Evolutionary conservation across 1,284 basidiomycete species (phyloP), one percentile per base, ranked within the genome.

Genomic region (Apiotrichum mycotoxinovorans): DNA sequence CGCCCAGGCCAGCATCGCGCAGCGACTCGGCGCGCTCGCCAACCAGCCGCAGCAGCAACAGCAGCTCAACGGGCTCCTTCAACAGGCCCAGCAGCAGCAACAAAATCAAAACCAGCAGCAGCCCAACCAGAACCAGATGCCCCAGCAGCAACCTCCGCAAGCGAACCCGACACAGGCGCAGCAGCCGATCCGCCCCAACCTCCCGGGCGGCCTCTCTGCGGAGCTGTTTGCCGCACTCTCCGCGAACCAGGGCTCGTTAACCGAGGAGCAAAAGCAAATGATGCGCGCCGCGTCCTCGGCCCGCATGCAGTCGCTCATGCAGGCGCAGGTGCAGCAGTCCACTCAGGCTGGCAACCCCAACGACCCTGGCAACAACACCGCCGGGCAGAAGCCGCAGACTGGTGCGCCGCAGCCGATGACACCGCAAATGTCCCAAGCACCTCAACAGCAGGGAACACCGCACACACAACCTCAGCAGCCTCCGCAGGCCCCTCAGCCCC

Each of bases 161-260:
- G 11, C 40, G 22, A 33, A 38, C 27, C 30, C 15, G 27, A 37
- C 46, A 40, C 48, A 50, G 26, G 42, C 38, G 35, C 40, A 43
- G 23, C 48, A 51, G 26, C 49, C 18, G 12, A 44, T 42, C 41
- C 50, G 50, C 14, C 51, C 51, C 52, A 54, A 48, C 33, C 35
- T 42, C 11, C 37, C 49, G 11, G 20, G 40, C 3, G 54, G 57
- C 3, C 38, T 57, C 11, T 54, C 60, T 3, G 44, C 44, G 27
- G 61, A 63, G 23, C 57, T 63, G 34, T 50, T 60, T 26, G 51
- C 54, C 33, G 56, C 58, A 1, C 45, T 63, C 8, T 46, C 55
- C 18, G 33, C 54, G 3, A 63, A 60, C 42, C 61, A 51, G 27
- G 54, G 54, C 42, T 30, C 51, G 11, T 23, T 62, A n/a, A 53